Percentiles rank a stretch among this genome's conserved stretches.
Evolutionary conservation across 176 grass and related monocot species (phyloP).

Genomic region (Aegilops umbellulata): DNA sequence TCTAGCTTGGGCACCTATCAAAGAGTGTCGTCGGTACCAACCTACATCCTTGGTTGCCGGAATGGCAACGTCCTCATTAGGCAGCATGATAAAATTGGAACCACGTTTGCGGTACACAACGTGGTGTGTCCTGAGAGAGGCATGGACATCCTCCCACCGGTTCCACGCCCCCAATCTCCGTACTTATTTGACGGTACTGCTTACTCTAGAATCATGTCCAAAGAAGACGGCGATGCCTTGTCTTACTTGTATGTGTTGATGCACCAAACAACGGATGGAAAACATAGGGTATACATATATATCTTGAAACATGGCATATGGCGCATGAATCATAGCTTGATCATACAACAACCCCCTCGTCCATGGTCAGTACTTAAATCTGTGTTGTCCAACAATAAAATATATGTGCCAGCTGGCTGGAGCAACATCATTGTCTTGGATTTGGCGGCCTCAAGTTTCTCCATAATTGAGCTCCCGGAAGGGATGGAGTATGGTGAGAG

Average conservation of each 20-base stretch:
- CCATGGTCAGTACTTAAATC: not conserved
- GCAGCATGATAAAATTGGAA: not conserved
- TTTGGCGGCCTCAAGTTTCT: not conserved
- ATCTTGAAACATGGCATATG: not conserved
- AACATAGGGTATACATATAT: not conserved
- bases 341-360: not conserved
- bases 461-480: not conserved
- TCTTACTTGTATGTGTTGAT: not conserved
- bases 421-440: not conserved
- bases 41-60: not conserved
- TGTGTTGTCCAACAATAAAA: not conserved
- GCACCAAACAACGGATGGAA: not conserved
- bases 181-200: not conserved
- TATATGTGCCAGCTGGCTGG: not conserved
- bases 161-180: not conserved
- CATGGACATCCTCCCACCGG: not conserved
- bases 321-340: not conserved
- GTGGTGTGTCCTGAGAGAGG: not conserved
- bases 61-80: not conserved
- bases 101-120: not conserved
- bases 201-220: not conserved
- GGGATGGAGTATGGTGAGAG: not conserved
- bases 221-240: not conserved
- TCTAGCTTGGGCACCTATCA: not conserved
- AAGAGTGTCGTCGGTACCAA: not conserved